Evolutionary conservation across 129 eudicot genomes (phyloP), one percentile per base, ranked within the genome.

Genomic region (Cynara cardunculus): DNA sequence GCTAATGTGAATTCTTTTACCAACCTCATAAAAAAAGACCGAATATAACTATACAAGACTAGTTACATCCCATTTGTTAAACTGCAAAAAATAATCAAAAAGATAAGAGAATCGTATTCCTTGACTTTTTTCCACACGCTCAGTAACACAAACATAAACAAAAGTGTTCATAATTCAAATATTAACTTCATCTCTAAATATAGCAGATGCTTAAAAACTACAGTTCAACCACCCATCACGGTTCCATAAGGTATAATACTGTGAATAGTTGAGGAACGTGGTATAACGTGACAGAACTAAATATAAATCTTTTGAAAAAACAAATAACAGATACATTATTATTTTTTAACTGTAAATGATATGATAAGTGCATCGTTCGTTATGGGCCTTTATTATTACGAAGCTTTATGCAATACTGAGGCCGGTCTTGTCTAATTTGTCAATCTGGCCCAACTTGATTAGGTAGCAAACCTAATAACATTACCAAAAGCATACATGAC

Each of bases 51-150:
- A 61, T 76, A 13, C 64, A 62, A 31, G 72, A 32, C 30, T 13
- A 31, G 1, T 13, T 32, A 64, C 25, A 31, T 25, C 32, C 59
- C 18, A 22, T 13, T 16, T 35, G 34, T 64, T 14, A 65, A 65
- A 26, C 37, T 77, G 11, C 62, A 77, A 65, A 64, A 64, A 14
- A 18, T 22, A 77, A 34, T 22, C 6, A 35, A 64, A 32, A n/a
- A 21, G 61, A 77, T 7, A 64, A 18, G 16, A 34, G 81, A 77
- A 77, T 77, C 62, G 7, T 59, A 77, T 77, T 77, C 81, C 41
- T 12, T 39, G 59, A 64, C 62, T 77, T 21, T 30, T 64, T 34
- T 62, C 12, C n/a, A 16, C 24, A 6, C 14, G 13, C 21, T 76
- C 12, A 19, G 1, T 11, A 62, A 24, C 53, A 62, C n/a, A 77